Conservation (phyloP, 768 basidiomycete species). For the Macrolepiota dolichaula region DNA sequence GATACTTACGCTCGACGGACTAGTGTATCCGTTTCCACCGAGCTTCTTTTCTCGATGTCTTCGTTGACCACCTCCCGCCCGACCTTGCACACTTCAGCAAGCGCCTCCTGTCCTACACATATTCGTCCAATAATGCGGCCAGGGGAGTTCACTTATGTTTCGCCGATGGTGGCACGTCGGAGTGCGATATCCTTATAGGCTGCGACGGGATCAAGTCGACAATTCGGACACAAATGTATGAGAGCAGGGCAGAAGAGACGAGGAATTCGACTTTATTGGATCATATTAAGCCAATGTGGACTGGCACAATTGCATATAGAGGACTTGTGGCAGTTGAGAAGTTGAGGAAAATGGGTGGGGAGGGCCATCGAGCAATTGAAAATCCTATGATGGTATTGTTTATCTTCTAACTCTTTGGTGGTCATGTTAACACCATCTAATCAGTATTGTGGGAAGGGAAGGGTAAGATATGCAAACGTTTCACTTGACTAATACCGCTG, state of each 20-base stretch:
- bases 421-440: not conserved
- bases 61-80: slow-evolving; percentile 41
- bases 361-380: slow-evolving; percentile 19
- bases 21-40: slow-evolving; percentile 37
- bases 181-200: slow-evolving; percentile 33
- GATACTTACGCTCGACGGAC: slow-evolving; percentile 15
- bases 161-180: slow-evolving; percentile 21
- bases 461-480: slow-evolving; percentile 11
- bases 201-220: slow-evolving; percentile 18
- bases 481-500: not conserved
- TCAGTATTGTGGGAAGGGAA: slow-evolving; percentile 18
- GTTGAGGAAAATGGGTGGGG: slow-evolving; percentile 17
- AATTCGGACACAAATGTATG: slow-evolving; percentile 14
- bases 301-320: slow-evolving; percentile 32
- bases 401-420: not conserved
- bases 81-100: slow-evolving; percentile 41
- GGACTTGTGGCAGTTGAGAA: slow-evolving; percentile 25
- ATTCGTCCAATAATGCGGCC: not conserved
- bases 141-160: slow-evolving; percentile 22
- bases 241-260: slow-evolving; percentile 16
- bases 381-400: slow-evolving; percentile 13
- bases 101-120: slow-evolving; percentile 44
- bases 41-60: slow-evolving; percentile 51
- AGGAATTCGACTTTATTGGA: not conserved
- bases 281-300: slow-evolving; percentile 29